Evolutionary conservation across 192 early-diverging fungal species (phyloP), one percentile per base, ranked within the genome.

Genomic region (Umbelopsis vinacea): DNA sequence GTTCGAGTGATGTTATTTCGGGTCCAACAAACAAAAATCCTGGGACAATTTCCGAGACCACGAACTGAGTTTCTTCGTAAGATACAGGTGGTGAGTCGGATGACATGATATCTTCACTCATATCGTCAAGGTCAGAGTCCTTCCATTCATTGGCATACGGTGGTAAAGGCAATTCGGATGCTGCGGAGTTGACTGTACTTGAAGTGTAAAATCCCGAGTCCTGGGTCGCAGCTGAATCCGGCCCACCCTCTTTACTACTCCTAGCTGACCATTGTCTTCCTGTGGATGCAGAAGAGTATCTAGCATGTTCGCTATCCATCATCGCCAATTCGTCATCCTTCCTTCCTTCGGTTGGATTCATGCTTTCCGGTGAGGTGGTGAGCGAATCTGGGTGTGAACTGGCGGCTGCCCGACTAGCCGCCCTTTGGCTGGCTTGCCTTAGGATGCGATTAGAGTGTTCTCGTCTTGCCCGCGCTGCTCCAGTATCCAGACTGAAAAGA

Each of bases 21-120:
- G 88, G 88, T 6, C 91, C 91, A n/a, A 94, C 76, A 45, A 81
- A 86, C 9, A 94, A 67, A 74, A 89, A 89, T 11, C 79, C 82
- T 0, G 87, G 86, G 8, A 87, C 74, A 45, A 93, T 87, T 17
- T 78, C 81, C 0, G 89, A 88, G 17, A 87, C 80, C 26, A 82
- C 77, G 69, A 85, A 80, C 37, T 78, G 76, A 26, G 70, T 72
- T 53, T 82, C 81, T 46, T 67, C 52, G 15, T 76, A 75, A 4
- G 73, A 73, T 10, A 72, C 9, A 12, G 71, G 81, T 0, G 77
- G 70, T 6, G 46, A 38, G 24, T 75, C 71, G 12, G 40, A 43
- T 68, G 75, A 70, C 33, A 52, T 54, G 23, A 38, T 21, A 0
- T 63, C 57, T 29, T 37, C 57, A 17, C 6, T 21, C 15, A 37